Conservation (phyloP, 2,329 filamentous ascomycete species). For the Fusarium citri region DNA sequence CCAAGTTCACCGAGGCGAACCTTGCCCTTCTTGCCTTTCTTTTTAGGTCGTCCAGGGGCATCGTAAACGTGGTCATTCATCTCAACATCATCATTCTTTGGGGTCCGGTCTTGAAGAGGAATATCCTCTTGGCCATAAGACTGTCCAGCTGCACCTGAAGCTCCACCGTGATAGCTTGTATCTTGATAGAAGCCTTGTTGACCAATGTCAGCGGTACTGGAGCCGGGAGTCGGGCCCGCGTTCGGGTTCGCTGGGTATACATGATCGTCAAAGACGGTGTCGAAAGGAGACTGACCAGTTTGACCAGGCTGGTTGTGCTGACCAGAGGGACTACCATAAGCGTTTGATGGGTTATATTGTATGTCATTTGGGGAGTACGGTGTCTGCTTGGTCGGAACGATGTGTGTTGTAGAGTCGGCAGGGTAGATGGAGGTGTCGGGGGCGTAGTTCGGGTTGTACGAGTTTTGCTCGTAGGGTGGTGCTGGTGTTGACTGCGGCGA, state of each 20-base stretch:
- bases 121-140: slow-evolving; percentile 64
- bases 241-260: slow-evolving; percentile 68
- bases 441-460: slow-evolving; percentile 48
- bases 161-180: slow-evolving; percentile 66
- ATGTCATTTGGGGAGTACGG: slow-evolving; percentile 40
- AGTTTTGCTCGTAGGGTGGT: slow-evolving; percentile 51
- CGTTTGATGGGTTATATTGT: slow-evolving; percentile 37
- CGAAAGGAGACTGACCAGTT: slow-evolving; percentile 66
- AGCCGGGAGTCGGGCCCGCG: slow-evolving; percentile 50
- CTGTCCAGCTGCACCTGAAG: slow-evolving; percentile 54
- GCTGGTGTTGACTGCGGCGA: slow-evolving; percentile 55
- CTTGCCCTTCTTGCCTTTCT: slow-evolving; percentile 56
- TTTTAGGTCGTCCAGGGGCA: slow-evolving; percentile 51
- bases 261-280: slow-evolving; percentile 75
- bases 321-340: slow-evolving; percentile 42
- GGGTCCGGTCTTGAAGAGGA: slow-evolving; percentile 64
- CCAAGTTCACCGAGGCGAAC: slow-evolving; percentile 69
- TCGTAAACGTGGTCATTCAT: slow-evolving; percentile 73
- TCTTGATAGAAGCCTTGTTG: slow-evolving; percentile 61
- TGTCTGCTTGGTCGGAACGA: slow-evolving; percentile 35
- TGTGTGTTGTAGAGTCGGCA: slow-evolving; percentile 31
- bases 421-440: slow-evolving; percentile 39
- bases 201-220: slow-evolving; percentile 55
- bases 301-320: slow-evolving; percentile 50
- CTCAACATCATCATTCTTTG: slow-evolving; percentile 57